Base-by-base conservation (phyloP, 192 early-diverging fungal species). In the Radiomyces spectabilis region DNA sequence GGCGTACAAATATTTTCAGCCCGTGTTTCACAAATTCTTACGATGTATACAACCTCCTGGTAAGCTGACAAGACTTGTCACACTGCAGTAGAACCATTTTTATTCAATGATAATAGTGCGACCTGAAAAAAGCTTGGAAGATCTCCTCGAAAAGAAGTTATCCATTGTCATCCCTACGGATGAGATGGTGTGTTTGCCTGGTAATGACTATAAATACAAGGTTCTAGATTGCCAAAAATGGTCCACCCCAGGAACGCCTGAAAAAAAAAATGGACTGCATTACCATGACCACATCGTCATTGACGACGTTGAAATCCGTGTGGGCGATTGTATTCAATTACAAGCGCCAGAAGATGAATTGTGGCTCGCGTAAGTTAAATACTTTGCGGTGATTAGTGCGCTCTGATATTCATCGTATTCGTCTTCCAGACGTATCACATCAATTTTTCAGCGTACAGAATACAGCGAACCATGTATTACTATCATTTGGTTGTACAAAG, bases 241-340 rank as follows among this genome's bases (percentile, higher is more conserved):
- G 39, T 44, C 10, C 18, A 10, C 27, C 4, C 22, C 21, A n/a
- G 22, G 27, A 5, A 19, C 42, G 27, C 42, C 13, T 21, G 15
- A 19, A n/a, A 18, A 10, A 18, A 10, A 19, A n/a, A 21, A 44
- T 4, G 42, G 22, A 10, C 19, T 19, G 10, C 8, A 4, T 21
- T 13, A 39, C 21, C 40, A n/a, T 53, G 33, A 39, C 25, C 25
- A 53, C 13, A 37, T 53, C 5, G 18, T 53, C n/a, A 25, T 53
- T 25, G 51, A 53, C 21, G 33, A 16, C 12, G 35, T 37, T 27
- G 18, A 1, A 13, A 16, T 53, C 1, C 32, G 19, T 10, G 27
- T 53, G 18, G 51, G 51, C 1, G 51, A 53, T 12, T 53, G 29
- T 41, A 37, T 53, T 4, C 31, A 53, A 27, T 25, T 53, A 21